phyloP scores from a whole-genome alignment of 2,329 filamentous ascomycete genomes.

The Fonsecaea multimorphosa region DNA sequence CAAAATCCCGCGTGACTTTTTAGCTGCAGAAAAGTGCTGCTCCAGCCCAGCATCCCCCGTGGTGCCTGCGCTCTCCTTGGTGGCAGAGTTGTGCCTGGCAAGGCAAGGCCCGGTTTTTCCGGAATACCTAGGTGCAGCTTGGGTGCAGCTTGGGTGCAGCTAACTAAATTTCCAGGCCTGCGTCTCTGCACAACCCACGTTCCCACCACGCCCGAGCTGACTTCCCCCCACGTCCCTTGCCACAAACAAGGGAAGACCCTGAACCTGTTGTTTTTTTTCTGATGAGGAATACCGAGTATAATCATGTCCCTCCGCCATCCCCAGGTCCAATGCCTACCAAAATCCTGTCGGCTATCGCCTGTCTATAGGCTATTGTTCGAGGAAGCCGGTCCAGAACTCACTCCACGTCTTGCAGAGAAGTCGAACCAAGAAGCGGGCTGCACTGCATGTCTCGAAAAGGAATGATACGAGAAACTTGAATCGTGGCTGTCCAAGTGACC shows the following conservation, averaged over 20 bases:
- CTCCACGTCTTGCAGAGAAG: slow-evolving; percentile 11
- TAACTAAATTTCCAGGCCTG: background rate
- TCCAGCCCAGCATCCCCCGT: background rate
- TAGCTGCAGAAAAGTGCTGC: slow-evolving; percentile 5
- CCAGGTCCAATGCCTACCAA: background rate
- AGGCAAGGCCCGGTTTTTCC: slow-evolving; percentile 8
- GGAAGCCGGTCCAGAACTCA: slow-evolving; percentile 2
- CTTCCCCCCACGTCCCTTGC: slow-evolving; percentile 8
- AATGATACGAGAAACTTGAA: slow-evolving; percentile 12
- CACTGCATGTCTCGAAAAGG: slow-evolving; percentile 11
- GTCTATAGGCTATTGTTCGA: slow-evolving; percentile 18
- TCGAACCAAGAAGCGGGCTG: slow-evolving; percentile 2
- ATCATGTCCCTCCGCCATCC: background rate
- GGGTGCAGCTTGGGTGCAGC: background rate
- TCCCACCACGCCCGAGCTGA: slow-evolving; percentile 10
- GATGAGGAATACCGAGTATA: background rate
- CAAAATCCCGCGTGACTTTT: slow-evolving; percentile 15
- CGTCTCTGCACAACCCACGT: slow-evolving; percentile 11
- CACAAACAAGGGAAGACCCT: background rate
- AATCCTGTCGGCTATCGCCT: slow-evolving; percentile 8
- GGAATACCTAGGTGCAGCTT: background rate
- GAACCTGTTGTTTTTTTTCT: background rate
- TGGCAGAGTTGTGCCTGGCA: background rate
- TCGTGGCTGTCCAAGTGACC: slow-evolving; percentile 32
- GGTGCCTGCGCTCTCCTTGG: background rate